These are phyloP conservation scores for Ceratobasidium sp. DNA, from an alignment of 1,284 basidiomycete genomes.

Conservation along the genomic window DNA sequence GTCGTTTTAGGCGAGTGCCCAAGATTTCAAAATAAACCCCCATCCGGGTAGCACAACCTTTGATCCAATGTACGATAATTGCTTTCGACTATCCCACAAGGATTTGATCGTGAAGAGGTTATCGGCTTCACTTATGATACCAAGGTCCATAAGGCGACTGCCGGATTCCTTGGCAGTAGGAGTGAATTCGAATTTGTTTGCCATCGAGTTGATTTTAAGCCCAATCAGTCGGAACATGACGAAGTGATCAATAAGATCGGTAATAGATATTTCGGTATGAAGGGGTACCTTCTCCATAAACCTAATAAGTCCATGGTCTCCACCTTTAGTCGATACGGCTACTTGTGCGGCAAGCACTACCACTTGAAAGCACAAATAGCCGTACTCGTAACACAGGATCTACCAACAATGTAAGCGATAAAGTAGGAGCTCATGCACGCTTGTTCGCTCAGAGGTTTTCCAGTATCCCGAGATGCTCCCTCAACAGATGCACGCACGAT, in stretches of 20 bases:
- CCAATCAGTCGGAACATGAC: too few species aligned
- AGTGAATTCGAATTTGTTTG: too few species aligned
- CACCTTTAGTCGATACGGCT: neutral
- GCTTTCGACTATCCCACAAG: neutral
- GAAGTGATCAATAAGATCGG: too few species aligned
- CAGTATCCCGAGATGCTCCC: constrained; percentile 5
- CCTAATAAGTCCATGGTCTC: neutral
- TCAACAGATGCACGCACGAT: neutral
- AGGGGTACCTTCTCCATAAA: too few species aligned
- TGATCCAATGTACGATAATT: neutral
- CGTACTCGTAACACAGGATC: neutral
- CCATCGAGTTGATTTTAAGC: too few species aligned
- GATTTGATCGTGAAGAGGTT: neutral
- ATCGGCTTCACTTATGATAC: neutral
- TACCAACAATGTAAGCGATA: neutral
- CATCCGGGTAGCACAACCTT: neutral
- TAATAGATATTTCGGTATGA: neutral
- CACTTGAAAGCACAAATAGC: neutral
- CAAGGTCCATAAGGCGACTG: too few species aligned
- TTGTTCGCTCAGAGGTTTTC: neutral
- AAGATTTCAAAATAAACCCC: neutral
- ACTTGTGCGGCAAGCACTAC: neutral
- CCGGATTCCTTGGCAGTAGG: too few species aligned
- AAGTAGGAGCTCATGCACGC: too few species aligned
- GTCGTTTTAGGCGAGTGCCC: neutral